Conservation (phyloP, 108 stramenopile genomes). For the Cyclostephanos tholiformis region DNA sequence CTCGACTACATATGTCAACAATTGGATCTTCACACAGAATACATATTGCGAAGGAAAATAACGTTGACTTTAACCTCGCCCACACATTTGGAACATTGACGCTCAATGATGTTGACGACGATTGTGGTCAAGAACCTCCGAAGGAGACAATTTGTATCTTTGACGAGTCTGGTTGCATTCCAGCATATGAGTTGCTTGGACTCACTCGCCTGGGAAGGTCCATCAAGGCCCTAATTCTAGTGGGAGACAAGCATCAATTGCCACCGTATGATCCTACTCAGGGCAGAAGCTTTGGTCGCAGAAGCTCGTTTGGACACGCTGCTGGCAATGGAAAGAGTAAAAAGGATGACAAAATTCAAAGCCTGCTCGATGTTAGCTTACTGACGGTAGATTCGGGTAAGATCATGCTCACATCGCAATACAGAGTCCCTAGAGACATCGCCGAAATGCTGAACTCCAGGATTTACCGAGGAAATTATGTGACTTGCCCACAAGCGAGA, state of each 20-base stretch:
- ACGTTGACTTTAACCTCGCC: constrained; percentile 2
- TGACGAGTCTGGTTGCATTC: constrained; percentile 61
- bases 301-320: not conserved
- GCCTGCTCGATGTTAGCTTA: constrained; percentile 48
- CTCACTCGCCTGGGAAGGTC: constrained; percentile 39
- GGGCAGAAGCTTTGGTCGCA: constrained; percentile 5
- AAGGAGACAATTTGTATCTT: constrained; percentile 56
- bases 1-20: constrained; percentile 48
- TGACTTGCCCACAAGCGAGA: constrained; percentile 24
- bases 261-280: constrained; percentile 51
- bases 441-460: constrained; percentile 48
- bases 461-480: constrained; percentile 47
- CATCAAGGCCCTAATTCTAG: constrained; percentile 38
- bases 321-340: constrained; percentile 2
- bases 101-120: constrained; percentile 2
- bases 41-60: constrained; percentile 6
- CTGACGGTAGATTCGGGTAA: constrained; percentile 23
- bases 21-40: constrained; percentile 57
- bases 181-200: constrained; percentile 56
- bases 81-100: constrained; percentile 3
- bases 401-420: constrained; percentile 46
- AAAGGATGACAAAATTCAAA: constrained; percentile 9
- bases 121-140: not conserved
- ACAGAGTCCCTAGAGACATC: constrained; percentile 54
- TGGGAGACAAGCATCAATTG: constrained; percentile 55